These are phyloP conservation scores for Penicillium pulvis DNA, from an alignment of 495 filamentous ascomycete genomes.

Conservation along the genomic window DNA sequence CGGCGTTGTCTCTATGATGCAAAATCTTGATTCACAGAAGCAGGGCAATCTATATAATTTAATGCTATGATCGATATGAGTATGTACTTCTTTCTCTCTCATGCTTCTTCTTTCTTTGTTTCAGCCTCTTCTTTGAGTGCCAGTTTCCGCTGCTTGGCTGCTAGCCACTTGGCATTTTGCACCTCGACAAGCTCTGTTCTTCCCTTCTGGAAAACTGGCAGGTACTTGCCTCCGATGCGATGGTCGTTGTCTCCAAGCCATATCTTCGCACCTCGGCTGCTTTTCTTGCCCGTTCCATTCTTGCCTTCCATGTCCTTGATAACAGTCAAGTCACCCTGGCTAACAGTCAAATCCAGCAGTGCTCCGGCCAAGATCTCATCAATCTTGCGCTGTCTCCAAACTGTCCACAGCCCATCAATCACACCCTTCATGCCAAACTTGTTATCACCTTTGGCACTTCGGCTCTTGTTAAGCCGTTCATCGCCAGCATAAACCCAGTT, in stretches of 20 bases:
- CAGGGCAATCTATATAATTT: background rate
- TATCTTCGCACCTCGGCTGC: slow-evolving; percentile 55
- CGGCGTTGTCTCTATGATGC: slow-evolving; percentile 76
- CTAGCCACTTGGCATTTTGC: slow-evolving; percentile 76
- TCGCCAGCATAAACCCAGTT: slow-evolving; percentile 79
- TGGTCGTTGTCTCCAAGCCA: slow-evolving; percentile 71
- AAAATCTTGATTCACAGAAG: slow-evolving; percentile 38
- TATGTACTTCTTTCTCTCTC: slow-evolving; percentile 21
- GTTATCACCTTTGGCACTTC: slow-evolving; percentile 40
- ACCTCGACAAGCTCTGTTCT: slow-evolving; percentile 66
- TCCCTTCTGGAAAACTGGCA: slow-evolving; percentile 66
- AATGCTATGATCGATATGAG: slow-evolving; percentile 5
- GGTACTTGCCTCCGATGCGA: slow-evolving; percentile 65
- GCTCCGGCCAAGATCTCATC: slow-evolving; percentile 77
- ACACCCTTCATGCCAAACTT: slow-evolving; percentile 69
- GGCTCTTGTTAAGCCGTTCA: slow-evolving; percentile 35
- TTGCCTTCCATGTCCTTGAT: slow-evolving; percentile 25
- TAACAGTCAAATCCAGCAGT: slow-evolving; percentile 63
- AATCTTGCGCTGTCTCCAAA: slow-evolving; percentile 83
- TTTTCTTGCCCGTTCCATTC: slow-evolving; percentile 25
- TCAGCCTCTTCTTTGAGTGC: slow-evolving; percentile 23
- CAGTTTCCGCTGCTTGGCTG: slow-evolving; percentile 61
- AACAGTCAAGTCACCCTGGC: slow-evolving; percentile 46
- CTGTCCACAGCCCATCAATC: slow-evolving; percentile 72
- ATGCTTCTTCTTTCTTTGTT: slow-evolving; percentile 12